Conservation (phyloP, 2,329 filamentous ascomycete species). For the Conoideocrella luteorostrata region DNA sequence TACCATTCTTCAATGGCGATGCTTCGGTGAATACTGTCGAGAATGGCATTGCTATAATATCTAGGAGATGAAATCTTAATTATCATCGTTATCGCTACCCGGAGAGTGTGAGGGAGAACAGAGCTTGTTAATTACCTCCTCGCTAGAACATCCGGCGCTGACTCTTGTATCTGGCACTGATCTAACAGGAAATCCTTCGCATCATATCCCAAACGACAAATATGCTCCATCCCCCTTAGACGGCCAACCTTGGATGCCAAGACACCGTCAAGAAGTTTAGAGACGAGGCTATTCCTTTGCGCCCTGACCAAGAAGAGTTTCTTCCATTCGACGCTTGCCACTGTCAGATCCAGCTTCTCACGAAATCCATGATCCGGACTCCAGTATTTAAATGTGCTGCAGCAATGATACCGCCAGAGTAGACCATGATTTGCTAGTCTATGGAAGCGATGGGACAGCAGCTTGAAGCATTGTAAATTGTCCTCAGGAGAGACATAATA, state of each 20-base stretch:
- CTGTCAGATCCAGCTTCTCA: constrained; percentile 45
- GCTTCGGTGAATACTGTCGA: constrained; percentile 75
- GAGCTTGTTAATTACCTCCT: constrained; percentile 43
- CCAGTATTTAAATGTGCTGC: constrained; percentile 67
- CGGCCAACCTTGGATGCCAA: constrained; percentile 65
- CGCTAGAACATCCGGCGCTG: constrained; percentile 68
- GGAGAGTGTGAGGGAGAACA: neutral
- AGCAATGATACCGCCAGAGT: constrained; percentile 76
- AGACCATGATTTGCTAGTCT: constrained; percentile 63
- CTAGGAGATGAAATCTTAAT: constrained; percentile 32
- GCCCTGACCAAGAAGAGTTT: constrained; percentile 53
- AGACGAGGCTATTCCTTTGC: constrained; percentile 44
- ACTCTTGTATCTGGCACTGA: constrained; percentile 54
- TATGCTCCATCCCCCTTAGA: constrained; percentile 60
- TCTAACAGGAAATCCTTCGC: constrained; percentile 76
- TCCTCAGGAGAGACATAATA: constrained; percentile 53
- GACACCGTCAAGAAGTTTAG: constrained; percentile 57
- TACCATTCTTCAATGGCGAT: constrained; percentile 74
- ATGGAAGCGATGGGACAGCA: constrained; percentile 57
- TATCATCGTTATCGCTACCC: neutral
- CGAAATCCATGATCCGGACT: constrained; percentile 54
- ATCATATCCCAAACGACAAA: constrained; percentile 73
- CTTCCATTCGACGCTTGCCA: constrained; percentile 67
- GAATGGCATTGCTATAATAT: constrained; percentile 67
- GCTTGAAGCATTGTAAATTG: constrained; percentile 40